Base-by-base conservation (phyloP, 306 rosid genomes). In the Prosopis cineraria region DNA sequence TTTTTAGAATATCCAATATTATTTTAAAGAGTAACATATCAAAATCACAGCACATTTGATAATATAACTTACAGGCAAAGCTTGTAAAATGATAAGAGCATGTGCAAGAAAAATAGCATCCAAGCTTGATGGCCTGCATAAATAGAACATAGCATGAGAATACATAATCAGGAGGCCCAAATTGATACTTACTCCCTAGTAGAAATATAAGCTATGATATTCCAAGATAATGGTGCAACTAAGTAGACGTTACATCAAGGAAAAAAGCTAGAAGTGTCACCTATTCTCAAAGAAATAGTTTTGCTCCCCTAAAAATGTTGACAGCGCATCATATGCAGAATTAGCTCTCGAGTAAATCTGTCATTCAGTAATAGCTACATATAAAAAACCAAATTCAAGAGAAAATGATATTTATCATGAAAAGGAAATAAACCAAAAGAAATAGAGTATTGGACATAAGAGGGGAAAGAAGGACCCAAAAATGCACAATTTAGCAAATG, bases 71-170 rank as follows among this genome's bases (percentile, higher is more conserved):
- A 96, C 99, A 20, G 98, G 97, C 78, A 96, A 86, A 67, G 93
- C 96, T 63, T 91, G 89, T 86, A 93, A 91, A 81, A 72, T 79
- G 72, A 91, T 78, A 20, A 93, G 87, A 74, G 87, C 89, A 81
- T 93, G 99, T 0, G 97, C 96, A 63, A 91, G 86, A 86, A 93
- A 91, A 72, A 91, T 77, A 22, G 99, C 98, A 84, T 96, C 99
- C 83, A 96, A 78, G 75, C 99, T 96, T 55, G 99, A 91, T 53
- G 98, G 93, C 83, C 99, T 96, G 83, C 85, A 74, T 25, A 47
- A 81, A 76, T 53, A 80, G 24, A 78, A 79, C 44, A 85, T 48
- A 69, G 45, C 73, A 71, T 30, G 69, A 43, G 66, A 74, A 76
- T 40, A 33, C 80, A 71, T 39, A 13, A 80, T 41, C 67, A 40